Evolutionary conservation across 495 filamentous ascomycete genomes (phyloP), one percentile per base, ranked within the genome.

Genomic region (Podospora tetraspora): DNA sequence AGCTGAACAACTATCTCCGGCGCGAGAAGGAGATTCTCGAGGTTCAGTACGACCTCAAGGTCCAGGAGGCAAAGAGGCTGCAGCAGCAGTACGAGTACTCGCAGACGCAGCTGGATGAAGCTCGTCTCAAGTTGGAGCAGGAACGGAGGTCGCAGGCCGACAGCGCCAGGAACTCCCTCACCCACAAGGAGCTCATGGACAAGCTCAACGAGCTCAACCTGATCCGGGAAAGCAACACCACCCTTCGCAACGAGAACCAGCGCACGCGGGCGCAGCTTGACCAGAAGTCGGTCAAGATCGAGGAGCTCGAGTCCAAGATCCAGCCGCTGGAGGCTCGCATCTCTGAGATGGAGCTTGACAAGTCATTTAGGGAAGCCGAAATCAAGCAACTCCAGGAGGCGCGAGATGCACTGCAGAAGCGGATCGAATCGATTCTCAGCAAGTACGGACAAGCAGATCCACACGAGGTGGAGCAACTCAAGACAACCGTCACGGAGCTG

Each of bases 1-100:
- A 97, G 73, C 84, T 98, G 56, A 93, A 96, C 78, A 89, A 86
- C 62, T 98, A 92, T 78, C 81, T 98, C 64, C 89, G 96, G n/a
- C 88, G 91, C 59, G 96, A 98, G 80, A 98, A 97, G 80, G 94
- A 98, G 73, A 98, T 99, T 71, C 88, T 97, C 3, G 94, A 98
- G 67, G 92, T 97, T 8, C 94, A 98, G 73, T 92, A 92, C 68
- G 92, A 97, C 69, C 84, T 97, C 34, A 92, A 92, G 61, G 81
- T 89, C 0, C 91, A 97, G 74, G 95, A 97, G 74, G 83, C 86
- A 63, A 96, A 93, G 77, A 86, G 96, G 29, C 79, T 97, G 5
- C 90, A 93, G 69, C 93, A 97, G 66, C 92, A 98, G 71, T 83
- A 97, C 22, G 90, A 96, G 63, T 91, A 97, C 79, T 84, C 90